Conservation (phyloP, 2,329 filamentous ascomycete species). For the Dactylellina drechsleri region DNA sequence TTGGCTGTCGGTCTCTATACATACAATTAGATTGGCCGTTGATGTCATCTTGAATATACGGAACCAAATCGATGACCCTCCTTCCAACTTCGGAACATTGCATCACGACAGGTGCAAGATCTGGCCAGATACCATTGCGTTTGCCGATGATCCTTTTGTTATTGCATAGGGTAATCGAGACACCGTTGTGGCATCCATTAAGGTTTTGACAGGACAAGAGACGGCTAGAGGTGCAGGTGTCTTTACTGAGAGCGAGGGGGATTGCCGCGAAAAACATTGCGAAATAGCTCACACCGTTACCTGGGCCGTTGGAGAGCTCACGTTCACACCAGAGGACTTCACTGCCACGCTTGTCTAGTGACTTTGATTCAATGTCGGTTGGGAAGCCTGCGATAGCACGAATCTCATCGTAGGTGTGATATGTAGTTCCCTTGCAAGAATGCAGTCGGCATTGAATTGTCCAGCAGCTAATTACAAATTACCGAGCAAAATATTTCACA, state of each 20-base stretch:
- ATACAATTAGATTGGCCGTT: background rate
- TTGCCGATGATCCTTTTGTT: background rate
- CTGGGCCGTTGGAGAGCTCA: background rate
- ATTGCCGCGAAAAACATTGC: background rate
- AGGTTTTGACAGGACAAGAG: background rate
- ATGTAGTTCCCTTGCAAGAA: background rate
- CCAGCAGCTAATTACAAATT: background rate
- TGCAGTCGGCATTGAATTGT: background rate
- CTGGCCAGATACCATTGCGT: background rate
- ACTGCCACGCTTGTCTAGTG: background rate
- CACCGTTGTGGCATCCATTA: background rate
- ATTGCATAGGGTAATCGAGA: background rate
- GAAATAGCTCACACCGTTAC: background rate
- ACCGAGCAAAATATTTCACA: background rate
- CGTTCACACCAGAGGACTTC: slow-evolving; percentile 4
- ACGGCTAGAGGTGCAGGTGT: background rate
- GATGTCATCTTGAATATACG: background rate
- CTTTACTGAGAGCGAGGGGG: background rate
- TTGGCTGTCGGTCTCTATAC: background rate
- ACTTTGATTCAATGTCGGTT: background rate
- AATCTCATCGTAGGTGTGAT: background rate
- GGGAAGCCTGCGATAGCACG: background rate
- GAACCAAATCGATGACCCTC: background rate
- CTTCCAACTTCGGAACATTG: background rate
- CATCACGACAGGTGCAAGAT: background rate